Evolutionary conservation across 495 filamentous ascomycete species (phyloP), one percentile per base, ranked within the genome.

Genomic region (Penicillium arizonense): DNA sequence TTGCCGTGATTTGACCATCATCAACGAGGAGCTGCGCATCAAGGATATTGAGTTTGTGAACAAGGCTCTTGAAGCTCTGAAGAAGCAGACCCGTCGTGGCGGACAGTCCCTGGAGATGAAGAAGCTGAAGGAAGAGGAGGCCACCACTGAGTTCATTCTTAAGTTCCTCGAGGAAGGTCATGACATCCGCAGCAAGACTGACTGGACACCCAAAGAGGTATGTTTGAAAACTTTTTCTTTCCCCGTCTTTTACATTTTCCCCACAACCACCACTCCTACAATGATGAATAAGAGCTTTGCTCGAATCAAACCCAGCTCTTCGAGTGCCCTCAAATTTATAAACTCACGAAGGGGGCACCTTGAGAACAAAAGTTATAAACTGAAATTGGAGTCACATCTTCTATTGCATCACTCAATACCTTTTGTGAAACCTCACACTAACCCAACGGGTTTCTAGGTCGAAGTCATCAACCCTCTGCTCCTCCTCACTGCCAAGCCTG

Each of bases 281-380:
- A 87, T 94, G 94, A 98, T 97, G 94, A 98, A 84, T 85, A 96
- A 96, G 87, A 92, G 91, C 89, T 84, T 76, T 80, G 89, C 91
- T 93, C 87, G 86, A 90, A 80, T 79, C 88, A 91, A 96, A 88
- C 94, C 94, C 94, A 98, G 94, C 94, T 98, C 94, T 86, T 96
- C 84, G 94, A 97, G 86, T 83, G 83, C 78, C 86, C 66, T 73
- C 70, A 30, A 30, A 70, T 67, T 85, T 81, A 79, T 68, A 69
- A 76, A 77, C 69, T 78, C 80, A 87, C 81, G 82, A 47, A 79
- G 87, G 86, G 84, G 74, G 76, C 82, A 78, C 83, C 61, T 72
- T 97, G 94, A 95, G 89, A 96, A 86, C 73, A 87, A 59, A 54
- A 77, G 68, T 77, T 75, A 74, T 66, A 71, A 20, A 70, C 79